Evolutionary conservation across 768 basidiomycete species (phyloP).

Genomic region (Termitomyces sp.): DNA sequence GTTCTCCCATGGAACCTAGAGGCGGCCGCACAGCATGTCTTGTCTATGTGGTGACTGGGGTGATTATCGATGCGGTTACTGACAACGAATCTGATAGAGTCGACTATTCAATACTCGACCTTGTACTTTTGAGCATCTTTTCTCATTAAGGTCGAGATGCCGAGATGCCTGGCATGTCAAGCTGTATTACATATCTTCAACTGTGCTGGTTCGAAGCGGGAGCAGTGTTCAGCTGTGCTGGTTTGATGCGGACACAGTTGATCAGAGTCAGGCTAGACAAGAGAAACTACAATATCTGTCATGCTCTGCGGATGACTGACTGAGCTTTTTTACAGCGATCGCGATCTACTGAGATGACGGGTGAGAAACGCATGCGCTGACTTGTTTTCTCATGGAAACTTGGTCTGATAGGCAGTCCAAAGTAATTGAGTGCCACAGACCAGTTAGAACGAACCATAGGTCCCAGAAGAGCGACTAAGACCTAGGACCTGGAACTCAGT

Average conservation of each 20-base stretch:
- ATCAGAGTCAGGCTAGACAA: background rate
- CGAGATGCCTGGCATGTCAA: background rate
- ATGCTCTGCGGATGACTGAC: background rate
- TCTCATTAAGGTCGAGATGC: background rate
- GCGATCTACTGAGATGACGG: background rate
- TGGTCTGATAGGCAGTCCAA: background rate
- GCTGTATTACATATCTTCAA: background rate
- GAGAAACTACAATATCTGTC: background rate
- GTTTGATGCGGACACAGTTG: background rate
- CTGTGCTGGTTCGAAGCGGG: constrained; percentile 3
- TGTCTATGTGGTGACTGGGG: background rate
- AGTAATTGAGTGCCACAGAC: background rate
- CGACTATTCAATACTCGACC: background rate
- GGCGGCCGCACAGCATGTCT: constrained; percentile 4
- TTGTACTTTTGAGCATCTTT: background rate
- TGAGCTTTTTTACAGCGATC: background rate
- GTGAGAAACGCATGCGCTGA: background rate
- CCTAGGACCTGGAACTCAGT: too few relatives aligned
- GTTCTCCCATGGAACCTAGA: constrained; percentile 1
- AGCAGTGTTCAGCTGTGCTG: background rate
- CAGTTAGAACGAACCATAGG: background rate
- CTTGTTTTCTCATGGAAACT: background rate
- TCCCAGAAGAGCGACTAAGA: background rate
- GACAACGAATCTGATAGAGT: background rate
- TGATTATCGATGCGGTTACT: constrained; percentile 2